These are phyloP conservation scores for Penicillium arizonense DNA, from an alignment of 495 filamentous ascomycete genomes.

Conservation along the genomic window DNA sequence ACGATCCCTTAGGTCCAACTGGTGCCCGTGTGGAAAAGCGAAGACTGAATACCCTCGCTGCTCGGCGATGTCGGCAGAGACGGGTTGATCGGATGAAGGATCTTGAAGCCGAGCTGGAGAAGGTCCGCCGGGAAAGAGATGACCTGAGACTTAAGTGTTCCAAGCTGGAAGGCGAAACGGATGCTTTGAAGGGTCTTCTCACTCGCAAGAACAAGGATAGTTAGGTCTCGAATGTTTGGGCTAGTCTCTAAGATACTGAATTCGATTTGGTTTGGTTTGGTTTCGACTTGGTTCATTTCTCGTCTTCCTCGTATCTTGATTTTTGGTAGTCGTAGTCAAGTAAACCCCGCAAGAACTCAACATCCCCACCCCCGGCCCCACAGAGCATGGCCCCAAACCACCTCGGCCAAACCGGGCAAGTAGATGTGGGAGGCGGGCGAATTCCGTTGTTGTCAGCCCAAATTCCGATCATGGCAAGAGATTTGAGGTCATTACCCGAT, in stretches of 20 bases:
- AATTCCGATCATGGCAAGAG: too few species aligned
- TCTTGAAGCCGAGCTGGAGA: conserved; percentile 60
- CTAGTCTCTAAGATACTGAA: conserved; percentile 10
- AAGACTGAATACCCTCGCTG: conserved; percentile 65
- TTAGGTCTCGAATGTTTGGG: conserved; percentile 9
- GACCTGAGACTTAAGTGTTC: conserved; percentile 63
- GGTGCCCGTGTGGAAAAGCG: conserved; percentile 50
- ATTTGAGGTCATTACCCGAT: too few species aligned
- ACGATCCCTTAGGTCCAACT: conserved; percentile 16
- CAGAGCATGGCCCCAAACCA: neutral
- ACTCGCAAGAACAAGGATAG: conserved; percentile 20
- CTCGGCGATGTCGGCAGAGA: conserved; percentile 69
- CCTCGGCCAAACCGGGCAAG: too few species aligned
- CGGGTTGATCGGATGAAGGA: conserved; percentile 64
- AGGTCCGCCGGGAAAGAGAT: conserved; percentile 59
- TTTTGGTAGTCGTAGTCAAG: neutral
- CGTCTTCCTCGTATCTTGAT: neutral
- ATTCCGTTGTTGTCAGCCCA: too few species aligned
- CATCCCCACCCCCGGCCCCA: neutral
- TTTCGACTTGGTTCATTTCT: neutral
- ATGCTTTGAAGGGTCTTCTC: conserved; percentile 35
- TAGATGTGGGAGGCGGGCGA: too few species aligned
- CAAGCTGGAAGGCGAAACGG: conserved; percentile 61
- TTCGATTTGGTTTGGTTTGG: neutral
- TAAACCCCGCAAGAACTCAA: too few species aligned